Evolutionary conservation across 2,329 filamentous ascomycete species (phyloP).

Genomic region (Cercospora sp.): DNA sequence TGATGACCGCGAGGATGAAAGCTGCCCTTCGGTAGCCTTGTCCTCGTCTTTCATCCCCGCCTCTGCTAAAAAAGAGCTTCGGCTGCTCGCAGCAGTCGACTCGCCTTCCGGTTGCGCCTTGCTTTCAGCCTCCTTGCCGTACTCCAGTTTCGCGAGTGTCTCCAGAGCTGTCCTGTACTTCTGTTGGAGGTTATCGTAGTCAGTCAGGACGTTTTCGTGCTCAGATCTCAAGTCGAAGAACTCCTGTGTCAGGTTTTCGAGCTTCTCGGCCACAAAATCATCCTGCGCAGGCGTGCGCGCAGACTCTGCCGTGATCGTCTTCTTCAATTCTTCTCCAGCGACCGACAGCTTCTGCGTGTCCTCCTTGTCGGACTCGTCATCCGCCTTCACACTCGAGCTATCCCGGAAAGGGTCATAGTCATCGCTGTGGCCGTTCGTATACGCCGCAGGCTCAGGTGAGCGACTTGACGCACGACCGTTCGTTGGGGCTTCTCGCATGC

Average conservation of each 20-base stretch:
- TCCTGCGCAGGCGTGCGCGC: constrained; percentile 74
- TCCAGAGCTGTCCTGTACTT: constrained; percentile 91
- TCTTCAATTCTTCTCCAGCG: constrained; percentile 17
- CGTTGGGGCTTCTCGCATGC: constrained; percentile 20
- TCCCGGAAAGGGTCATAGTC: constrained; percentile 33
- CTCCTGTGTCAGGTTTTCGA: constrained; percentile 88
- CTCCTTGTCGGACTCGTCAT: constrained; percentile 26
- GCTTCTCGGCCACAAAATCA: constrained; percentile 85
- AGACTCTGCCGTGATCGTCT: constrained; percentile 33
- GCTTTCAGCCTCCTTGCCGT: constrained; percentile 44
- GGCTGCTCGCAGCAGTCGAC: constrained; percentile 57
- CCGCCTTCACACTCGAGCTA: constrained; percentile 9
- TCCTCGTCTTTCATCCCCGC: constrained; percentile 69
- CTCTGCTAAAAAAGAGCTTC: constrained; percentile 83
- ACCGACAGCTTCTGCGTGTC: constrained; percentile 18
- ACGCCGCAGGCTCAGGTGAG: constrained; percentile 11
- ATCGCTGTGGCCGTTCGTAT: constrained; percentile 28
- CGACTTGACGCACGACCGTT: constrained; percentile 22
- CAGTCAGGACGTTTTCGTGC: constrained; percentile 78
- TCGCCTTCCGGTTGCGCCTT: constrained; percentile 60
- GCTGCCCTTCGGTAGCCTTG: constrained; percentile 58
- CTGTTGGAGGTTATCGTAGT: constrained; percentile 73
- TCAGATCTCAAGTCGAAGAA: constrained; percentile 86
- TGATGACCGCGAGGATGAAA: constrained; percentile 83
- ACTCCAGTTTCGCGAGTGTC: constrained; percentile 79